Percentiles rank a stretch among this genome's conserved stretches.
These are phyloP conservation scores for Salvia hispanica DNA, from an alignment of 257 asterid species.

Conservation along the genomic window DNA sequence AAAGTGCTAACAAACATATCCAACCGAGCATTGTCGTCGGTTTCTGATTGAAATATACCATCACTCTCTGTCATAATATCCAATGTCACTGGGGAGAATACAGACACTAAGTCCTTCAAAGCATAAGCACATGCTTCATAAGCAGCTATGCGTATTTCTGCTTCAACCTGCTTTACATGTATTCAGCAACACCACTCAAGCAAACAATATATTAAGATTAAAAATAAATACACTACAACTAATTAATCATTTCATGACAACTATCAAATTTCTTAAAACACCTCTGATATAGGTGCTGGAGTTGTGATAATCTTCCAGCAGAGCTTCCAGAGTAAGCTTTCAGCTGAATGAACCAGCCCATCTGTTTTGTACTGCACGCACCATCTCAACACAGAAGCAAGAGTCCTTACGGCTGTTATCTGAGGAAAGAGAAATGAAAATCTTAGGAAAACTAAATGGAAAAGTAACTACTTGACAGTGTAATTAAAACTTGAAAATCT, in stretches of 20 bases:
- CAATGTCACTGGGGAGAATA: conserved; percentile 56
- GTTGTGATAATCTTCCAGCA: conserved; percentile 67
- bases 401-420: conserved; percentile 68
- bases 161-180: conserved; percentile 57
- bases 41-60: conserved; percentile 38
- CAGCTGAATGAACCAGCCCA: conserved; percentile 46
- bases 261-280: conserved; percentile 31
- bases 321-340: conserved; percentile 71
- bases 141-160: conserved; percentile 75
- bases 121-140: conserved; percentile 75
- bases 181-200: conserved; percentile 21
- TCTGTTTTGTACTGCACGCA: conserved; percentile 48
- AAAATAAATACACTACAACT: conserved; percentile 17
- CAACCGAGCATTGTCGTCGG: conserved; percentile 45
- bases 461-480: conserved; percentile 2
- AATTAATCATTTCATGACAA: conserved; percentile 29
- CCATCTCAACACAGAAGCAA: conserved; percentile 70
- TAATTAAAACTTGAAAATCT: not conserved
- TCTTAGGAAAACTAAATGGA: conserved; percentile 2
- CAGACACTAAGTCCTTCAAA: conserved; percentile 52
- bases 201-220: conserved; percentile 22
- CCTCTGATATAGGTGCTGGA: conserved; percentile 71
- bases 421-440: conserved; percentile 31
- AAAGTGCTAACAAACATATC: conserved; percentile 63
- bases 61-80: conserved; percentile 43